A percentile compares a stretch with the other conserved stretches of the same genome.
phyloP scores from a whole-genome alignment of 176 grass and related monocot genomes.

The Thalia dealbata region DNA sequence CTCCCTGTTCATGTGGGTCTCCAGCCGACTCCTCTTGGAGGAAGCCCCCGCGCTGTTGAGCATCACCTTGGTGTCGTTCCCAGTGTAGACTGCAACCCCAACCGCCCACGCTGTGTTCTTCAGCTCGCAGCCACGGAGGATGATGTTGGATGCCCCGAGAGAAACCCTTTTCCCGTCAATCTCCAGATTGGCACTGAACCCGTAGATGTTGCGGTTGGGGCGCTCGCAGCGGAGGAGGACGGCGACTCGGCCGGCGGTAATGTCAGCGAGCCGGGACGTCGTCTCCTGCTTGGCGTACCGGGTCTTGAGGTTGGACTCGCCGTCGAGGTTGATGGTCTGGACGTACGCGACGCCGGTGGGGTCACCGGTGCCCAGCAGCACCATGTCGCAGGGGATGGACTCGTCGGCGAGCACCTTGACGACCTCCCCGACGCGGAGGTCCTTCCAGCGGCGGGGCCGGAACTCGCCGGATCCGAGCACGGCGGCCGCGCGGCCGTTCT shows the following conservation, averaged over 20 bases:
- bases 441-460: slow-evolving; percentile 53
- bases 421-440: slow-evolving; percentile 64
- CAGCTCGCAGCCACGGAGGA: slow-evolving; percentile 79
- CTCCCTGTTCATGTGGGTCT: slow-evolving; percentile 65
- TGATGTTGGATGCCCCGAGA: slow-evolving; percentile 47
- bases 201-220: slow-evolving; percentile 13
- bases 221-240: slow-evolving; percentile 6
- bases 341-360: slow-evolving; percentile 71
- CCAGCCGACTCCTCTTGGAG: slow-evolving; percentile 61
- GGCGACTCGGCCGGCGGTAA: not conserved
- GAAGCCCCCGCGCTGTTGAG: slow-evolving; percentile 63
- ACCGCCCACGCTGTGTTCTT: slow-evolving; percentile 72
- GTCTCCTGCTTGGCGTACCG: slow-evolving; percentile 80
- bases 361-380: slow-evolving; percentile 61
- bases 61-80: slow-evolving; percentile 90
- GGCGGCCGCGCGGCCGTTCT: slow-evolving; percentile 51
- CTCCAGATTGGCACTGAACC: slow-evolving; percentile 7
- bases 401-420: slow-evolving; percentile 44
- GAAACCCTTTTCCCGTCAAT: not conserved
- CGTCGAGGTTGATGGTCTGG: slow-evolving; percentile 87
- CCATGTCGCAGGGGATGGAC: slow-evolving; percentile 60
- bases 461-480: slow-evolving; percentile 41
- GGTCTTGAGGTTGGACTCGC: slow-evolving; percentile 81
- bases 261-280: slow-evolving; percentile 25
- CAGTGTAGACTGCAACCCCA: slow-evolving; percentile 79